These are phyloP conservation scores for Nepenthes alata DNA, from an alignment of 179 eudicot genomes.

Conservation along the genomic window DNA sequence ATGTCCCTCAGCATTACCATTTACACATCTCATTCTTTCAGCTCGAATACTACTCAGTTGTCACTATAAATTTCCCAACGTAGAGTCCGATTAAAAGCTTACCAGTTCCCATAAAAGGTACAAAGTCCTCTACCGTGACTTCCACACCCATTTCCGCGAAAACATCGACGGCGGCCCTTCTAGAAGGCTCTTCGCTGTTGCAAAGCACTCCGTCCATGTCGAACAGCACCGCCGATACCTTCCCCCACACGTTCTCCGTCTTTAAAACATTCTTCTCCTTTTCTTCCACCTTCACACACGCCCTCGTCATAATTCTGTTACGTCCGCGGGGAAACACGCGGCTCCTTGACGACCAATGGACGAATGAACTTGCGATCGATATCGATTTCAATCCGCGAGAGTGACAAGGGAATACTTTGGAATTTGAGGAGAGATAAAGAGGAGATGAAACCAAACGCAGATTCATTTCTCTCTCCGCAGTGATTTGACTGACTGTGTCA, in stretches of 20 bases:
- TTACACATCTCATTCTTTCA: too few relatives aligned
- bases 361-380: neutral
- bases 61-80: too few relatives aligned
- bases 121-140: constrained; percentile 70
- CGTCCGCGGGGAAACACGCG: neutral
- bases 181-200: constrained; percentile 74
- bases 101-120: constrained; percentile 97
- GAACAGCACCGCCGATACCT: constrained; percentile 86
- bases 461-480: constrained; percentile 8
- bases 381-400: constrained; percentile 1
- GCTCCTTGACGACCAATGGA: constrained; percentile 11
- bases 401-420: constrained; percentile 4
- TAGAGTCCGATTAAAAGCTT: neutral
- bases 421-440: constrained; percentile 4
- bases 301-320: constrained; percentile 8
- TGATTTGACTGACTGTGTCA: too few relatives aligned
- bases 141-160: constrained; percentile 80
- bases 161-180: constrained; percentile 73
- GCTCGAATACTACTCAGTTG: too few relatives aligned
- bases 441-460: constrained; percentile 9
- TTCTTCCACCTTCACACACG: constrained; percentile 44
- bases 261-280: constrained; percentile 18
- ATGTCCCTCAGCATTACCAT: too few relatives aligned
- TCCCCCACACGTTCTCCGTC: constrained; percentile 47
- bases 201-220: constrained; percentile 99